Base-by-base conservation (phyloP, 768 basidiomycete species). In the Porphyrellus cyaneotinctus region DNA sequence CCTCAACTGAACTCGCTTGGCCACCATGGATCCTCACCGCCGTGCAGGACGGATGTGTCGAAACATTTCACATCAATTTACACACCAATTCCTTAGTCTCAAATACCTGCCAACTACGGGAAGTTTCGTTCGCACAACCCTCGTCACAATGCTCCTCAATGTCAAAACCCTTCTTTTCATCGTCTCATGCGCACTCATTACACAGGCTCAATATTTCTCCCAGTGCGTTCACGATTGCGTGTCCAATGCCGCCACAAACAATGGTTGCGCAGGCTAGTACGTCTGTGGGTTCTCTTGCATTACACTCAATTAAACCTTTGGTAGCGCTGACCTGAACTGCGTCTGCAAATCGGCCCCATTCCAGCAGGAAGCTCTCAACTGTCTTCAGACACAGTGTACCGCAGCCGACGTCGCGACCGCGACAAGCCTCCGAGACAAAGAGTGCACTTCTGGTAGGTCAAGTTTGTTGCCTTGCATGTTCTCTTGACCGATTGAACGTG, bases 241-340 rank as follows among this genome's bases (percentile, higher is more conserved):
- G 10, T 43, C 45, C 4, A 0, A 0, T 0, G 67, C 64, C 0
- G 57, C 58, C 0, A 0, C 37, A 0, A 4, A 1, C 3, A 17
- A 12, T 0, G 15, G 18, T 0, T 68, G 67, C n/a, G 0, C 20
- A 1, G 49, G 50, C 51, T 65, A 7, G 65, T 69, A 39, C 7
- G 65, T 51, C 24, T 9, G 4, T 9, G 12, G 8, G 8, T 18
- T 30, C 1, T 6, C n/a, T 22, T n/a, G 15, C 23, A 7, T 45
- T n/a, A 3, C 2, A 4, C 13, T 15, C 6, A 2, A 6, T 24
- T 58, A 8, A 46, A 37, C 17, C 9, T 8, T 18, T 11, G 13
- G 36, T 28, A 79, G 78, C 60, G 59, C 72, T 14, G 60, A 79
- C 59, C 0, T 73, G n/a, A 0, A 51, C 0, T 79, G 78, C 46